Conservation (phyloP, 2,329 filamentous ascomycete genomes). For the Aureobasidium lini region DNA sequence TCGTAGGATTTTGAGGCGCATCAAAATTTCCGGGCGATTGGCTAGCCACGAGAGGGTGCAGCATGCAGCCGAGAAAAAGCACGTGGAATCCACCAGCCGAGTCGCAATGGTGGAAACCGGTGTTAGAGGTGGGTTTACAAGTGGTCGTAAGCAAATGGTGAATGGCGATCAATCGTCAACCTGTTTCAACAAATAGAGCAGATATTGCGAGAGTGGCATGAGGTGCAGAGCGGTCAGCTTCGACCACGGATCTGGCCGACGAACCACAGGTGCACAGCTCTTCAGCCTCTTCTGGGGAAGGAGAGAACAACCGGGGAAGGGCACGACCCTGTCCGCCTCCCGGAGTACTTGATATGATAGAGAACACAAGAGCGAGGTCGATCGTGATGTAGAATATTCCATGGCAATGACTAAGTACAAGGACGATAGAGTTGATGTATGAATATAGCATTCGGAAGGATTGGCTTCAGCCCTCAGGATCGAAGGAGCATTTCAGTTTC, state of each 20-base stretch:
- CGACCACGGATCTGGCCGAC: background rate
- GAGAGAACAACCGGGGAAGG: background rate
- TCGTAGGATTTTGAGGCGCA: background rate
- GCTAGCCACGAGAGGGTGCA: background rate
- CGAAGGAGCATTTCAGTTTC: background rate
- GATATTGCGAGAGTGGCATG: background rate
- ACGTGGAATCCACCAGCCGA: background rate
- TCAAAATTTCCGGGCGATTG: conserved; percentile 8
- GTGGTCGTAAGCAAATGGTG: background rate
- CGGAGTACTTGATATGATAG: background rate
- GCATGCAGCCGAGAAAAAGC: background rate
- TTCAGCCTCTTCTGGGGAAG: background rate
- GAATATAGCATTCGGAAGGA: background rate
- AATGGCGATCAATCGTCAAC: background rate
- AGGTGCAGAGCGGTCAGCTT: background rate
- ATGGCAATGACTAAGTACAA: background rate
- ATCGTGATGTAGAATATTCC: background rate
- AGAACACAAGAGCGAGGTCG: background rate
- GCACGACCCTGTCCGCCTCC: background rate
- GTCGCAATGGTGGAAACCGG: background rate
- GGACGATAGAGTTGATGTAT: background rate
- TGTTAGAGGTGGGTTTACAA: background rate
- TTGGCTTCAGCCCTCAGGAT: background rate
- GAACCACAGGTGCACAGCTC: background rate
- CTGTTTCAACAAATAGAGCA: background rate